Percentiles rank a stretch among this genome's conserved stretches.
Conservation (phyloP, 352 stramenopile species). For the Aphanomyces cochlioides region DNA sequence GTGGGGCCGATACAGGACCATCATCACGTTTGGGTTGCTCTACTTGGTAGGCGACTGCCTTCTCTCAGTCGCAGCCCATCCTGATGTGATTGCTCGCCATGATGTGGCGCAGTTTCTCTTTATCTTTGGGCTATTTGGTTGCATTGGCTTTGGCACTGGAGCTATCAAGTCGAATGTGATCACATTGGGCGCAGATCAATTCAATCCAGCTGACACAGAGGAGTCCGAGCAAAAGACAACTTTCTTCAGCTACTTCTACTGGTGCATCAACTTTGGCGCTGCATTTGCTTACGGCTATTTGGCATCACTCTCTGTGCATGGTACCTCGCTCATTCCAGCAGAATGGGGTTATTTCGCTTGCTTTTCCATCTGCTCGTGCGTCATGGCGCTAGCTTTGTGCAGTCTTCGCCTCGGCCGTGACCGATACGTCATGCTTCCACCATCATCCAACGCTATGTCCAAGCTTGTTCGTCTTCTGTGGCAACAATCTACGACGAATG, state of each 20-base stretch:
- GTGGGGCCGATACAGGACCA: constrained; percentile 78
- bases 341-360: constrained; percentile 88
- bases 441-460: constrained; percentile 68
- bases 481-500: neutral
- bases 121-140: constrained; percentile 67
- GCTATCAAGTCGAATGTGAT: constrained; percentile 87
- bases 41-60: constrained; percentile 72
- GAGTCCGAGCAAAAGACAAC: constrained; percentile 73
- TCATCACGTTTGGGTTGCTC: constrained; percentile 77
- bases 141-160: constrained; percentile 71
- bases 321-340: constrained; percentile 57
- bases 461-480: constrained; percentile 39
- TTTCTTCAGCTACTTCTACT: constrained; percentile 93
- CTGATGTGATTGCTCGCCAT: constrained; percentile 41
- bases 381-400: constrained; percentile 76
- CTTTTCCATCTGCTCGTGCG: constrained; percentile 74
- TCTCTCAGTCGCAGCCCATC: constrained; percentile 61
- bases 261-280: constrained; percentile 87
- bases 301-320: constrained; percentile 84
- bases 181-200: constrained; percentile 82
- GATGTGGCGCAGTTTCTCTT: constrained; percentile 60
- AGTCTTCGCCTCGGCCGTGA: constrained; percentile 50
- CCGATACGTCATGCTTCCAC: constrained; percentile 72
- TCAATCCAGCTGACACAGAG: constrained; percentile 79
- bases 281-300: constrained; percentile 90